A percentile compares a stretch with the other conserved stretches of the same genome.
These are phyloP conservation scores for Tolypocladium guangdongense DNA, from an alignment of 2,329 filamentous ascomycete genomes.

Conservation along the genomic window DNA sequence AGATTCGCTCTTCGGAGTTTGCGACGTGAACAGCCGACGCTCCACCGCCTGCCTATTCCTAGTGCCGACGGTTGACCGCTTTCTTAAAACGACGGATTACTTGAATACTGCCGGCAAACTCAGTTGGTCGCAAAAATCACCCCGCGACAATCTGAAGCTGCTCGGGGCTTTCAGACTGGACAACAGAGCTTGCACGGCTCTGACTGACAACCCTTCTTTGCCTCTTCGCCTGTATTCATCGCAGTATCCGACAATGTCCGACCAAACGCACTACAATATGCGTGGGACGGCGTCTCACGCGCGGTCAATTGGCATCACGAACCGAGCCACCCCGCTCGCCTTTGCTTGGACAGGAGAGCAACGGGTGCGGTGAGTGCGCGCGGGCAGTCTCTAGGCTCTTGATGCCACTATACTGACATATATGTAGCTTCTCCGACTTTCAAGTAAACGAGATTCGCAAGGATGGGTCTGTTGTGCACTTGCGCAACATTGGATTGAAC, in stretches of 20 bases:
- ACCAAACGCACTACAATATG: constrained; percentile 16
- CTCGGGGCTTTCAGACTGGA: not conserved
- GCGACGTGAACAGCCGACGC: not conserved
- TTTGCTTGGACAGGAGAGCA: constrained; percentile 28
- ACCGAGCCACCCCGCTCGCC: constrained; percentile 25
- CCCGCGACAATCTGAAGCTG: not conserved
- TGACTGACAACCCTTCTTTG: not conserved
- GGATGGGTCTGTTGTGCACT: constrained; percentile 64
- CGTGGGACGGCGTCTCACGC: constrained; percentile 22
- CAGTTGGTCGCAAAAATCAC: not conserved
- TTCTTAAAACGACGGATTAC: not conserved
- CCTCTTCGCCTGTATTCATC: not conserved
- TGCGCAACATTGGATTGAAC: constrained; percentile 36
- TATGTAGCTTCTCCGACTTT: constrained; percentile 71
- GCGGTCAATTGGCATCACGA: constrained; percentile 26
- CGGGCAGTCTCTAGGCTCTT: not conserved
- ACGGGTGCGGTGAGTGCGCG: constrained; percentile 22
- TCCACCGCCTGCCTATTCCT: not conserved
- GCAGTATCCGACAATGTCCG: constrained; percentile 15
- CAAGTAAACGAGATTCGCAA: constrained; percentile 80
- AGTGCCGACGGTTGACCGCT: not conserved
- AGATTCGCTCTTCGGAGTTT: not conserved
- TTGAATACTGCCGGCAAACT: not conserved
- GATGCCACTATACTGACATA: not conserved
- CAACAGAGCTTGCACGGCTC: not conserved